Evolutionary conservation across 2,329 filamentous ascomycete species (phyloP).

Genomic region (Pyrenochaeta sp.): DNA sequence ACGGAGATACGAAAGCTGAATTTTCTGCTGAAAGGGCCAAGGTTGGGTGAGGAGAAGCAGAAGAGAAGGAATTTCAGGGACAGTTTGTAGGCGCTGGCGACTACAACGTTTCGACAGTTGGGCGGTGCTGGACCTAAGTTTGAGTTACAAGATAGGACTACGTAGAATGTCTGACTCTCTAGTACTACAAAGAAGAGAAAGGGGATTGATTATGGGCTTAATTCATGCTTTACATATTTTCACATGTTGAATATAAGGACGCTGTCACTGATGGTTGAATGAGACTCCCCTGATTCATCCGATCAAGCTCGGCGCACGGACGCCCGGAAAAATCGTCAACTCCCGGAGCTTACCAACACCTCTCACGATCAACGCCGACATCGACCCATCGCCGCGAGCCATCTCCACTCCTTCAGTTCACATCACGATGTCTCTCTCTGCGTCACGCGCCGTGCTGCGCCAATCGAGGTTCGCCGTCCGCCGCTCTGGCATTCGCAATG

Average conservation of each 20-base stretch:
- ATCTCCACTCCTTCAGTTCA: conserved; percentile 26
- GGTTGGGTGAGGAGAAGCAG: conserved; percentile 25
- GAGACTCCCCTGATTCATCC: conserved; percentile 18
- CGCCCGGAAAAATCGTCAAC: conserved; percentile 30
- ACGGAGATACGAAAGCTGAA: conserved; percentile 70
- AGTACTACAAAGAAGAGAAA: no score
- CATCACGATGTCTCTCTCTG: conserved; percentile 57
- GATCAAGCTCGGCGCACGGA: conserved; percentile 16
- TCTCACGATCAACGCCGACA: conserved; percentile 23
- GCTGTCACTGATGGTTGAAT: neutral
- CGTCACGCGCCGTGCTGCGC: conserved; percentile 57
- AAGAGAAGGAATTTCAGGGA: conserved; percentile 1
- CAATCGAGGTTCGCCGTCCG: conserved; percentile 54
- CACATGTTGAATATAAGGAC: no score
- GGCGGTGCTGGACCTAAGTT: neutral
- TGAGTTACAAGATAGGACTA: neutral
- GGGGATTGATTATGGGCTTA: no score
- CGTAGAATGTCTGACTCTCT: no score
- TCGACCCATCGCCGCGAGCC: conserved; percentile 18
- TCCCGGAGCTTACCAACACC: conserved; percentile 15
- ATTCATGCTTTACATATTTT: no score
- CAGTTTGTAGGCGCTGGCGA: conserved; percentile 5
- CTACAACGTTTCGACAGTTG: neutral
- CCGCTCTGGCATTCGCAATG: conserved; percentile 56
- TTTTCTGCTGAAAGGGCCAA: conserved; percentile 40